These are phyloP conservation scores for Cladosporium halotolerans DNA, from an alignment of 2,329 filamentous ascomycete genomes.

Conservation along the genomic window DNA sequence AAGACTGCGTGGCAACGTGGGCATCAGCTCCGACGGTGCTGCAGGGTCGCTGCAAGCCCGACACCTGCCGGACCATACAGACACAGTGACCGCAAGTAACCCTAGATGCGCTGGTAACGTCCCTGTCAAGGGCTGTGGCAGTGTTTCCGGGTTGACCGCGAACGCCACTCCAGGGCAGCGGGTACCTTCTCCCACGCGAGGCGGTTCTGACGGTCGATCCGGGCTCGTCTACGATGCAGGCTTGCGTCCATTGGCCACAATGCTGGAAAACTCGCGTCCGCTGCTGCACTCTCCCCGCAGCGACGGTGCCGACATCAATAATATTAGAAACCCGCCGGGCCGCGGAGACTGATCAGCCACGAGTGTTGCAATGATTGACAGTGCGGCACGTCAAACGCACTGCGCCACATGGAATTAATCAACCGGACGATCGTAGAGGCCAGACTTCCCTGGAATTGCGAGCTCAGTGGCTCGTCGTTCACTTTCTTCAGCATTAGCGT, in stretches of 20 bases:
- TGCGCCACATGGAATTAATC: constrained; percentile 4
- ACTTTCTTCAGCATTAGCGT: not conserved
- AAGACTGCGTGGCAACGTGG: not conserved
- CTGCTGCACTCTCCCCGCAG: not conserved
- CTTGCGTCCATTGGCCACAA: not conserved
- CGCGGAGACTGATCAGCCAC: not conserved
- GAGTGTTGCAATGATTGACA: not conserved
- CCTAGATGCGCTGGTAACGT: constrained; percentile 13
- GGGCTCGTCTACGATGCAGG: not conserved
- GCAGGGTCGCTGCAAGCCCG: constrained; percentile 10
- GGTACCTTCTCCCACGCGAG: not conserved
- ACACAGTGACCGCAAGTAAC: constrained; percentile 20
- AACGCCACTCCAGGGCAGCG: constrained; percentile 8
- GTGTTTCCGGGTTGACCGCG: constrained; percentile 2
- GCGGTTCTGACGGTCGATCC: not conserved
- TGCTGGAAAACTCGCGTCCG: not conserved
- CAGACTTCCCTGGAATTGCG: not conserved
- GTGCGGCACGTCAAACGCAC: not conserved
- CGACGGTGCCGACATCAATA: not conserved
- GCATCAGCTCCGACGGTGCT: constrained; percentile 3
- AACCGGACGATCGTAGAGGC: no score
- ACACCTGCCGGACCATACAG: constrained; percentile 19
- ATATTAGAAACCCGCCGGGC: not conserved
- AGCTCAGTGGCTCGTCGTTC: not conserved
- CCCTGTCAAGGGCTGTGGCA: not conserved